Evolutionary conservation across 2,329 filamentous ascomycete genomes (phyloP), one percentile per base, ranked within the genome.

Genomic region (Fusarium incarnatum): DNA sequence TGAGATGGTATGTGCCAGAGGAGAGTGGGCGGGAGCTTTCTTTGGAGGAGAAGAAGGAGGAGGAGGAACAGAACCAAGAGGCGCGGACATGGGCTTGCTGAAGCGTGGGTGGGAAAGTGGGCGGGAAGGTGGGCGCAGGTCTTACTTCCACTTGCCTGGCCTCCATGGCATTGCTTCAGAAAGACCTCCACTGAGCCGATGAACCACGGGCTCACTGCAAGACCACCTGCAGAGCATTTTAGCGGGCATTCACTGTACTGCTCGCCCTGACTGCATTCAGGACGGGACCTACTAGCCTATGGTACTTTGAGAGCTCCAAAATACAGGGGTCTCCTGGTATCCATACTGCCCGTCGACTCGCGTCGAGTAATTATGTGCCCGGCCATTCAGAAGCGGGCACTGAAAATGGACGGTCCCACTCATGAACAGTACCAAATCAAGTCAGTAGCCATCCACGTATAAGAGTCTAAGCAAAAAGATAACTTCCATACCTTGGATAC

Each of bases 11-110:
- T 70, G 59, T 56, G 60, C 44, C 52, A 50, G 64, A 71, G 64
- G 64, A 69, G 77, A 79, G 75, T 72, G 64, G 68, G 76, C 72
- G 75, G 75, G 70, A 77, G 71, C 71, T 74, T 66, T 71, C 56
- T 66, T 62, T 46, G 59, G 62, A 64, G 60, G 49, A 73, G 45
- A 67, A 60, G 61, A 64, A 61, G 46, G 62, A 68, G 48, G 63
- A 68, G 54, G 32, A 52, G 64, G 46, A 50, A 27, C 27, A 41
- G 25, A 37, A 47, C 60, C 60, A 59, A 46, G 60, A 64, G 46
- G 62, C 41, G 56, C 58, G 45, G 49, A 46, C 49, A 55, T 65
- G 65, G 57, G 49, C 49, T 42, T 27, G 49, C 49, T 53, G 22
- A 52, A 52, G 40, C 41, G 41, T 59, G 45, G 37, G 63, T 64